A percentile compares a stretch with the other conserved stretches of the same genome.
Conservation (phyloP, 768 basidiomycete genomes). For the Suillus clintonianus region DNA sequence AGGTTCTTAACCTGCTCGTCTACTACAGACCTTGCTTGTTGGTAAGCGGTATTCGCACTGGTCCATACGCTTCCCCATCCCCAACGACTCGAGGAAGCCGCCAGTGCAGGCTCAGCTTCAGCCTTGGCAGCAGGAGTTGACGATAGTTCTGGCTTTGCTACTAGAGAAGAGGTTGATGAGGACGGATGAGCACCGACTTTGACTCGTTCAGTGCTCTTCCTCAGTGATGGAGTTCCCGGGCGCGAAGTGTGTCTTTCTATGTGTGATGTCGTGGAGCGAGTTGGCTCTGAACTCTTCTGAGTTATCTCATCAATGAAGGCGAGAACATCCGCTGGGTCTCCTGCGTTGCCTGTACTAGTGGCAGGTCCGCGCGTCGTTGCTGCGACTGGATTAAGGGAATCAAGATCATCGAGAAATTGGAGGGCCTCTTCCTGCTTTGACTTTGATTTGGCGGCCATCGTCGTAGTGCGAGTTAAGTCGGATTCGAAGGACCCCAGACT, state of each 20-base stretch:
- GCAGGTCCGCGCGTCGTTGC: slow-evolving; percentile 21
- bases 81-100: slow-evolving; percentile 46
- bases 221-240: slow-evolving; percentile 67
- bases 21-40: slow-evolving; percentile 84
- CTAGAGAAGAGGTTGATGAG: slow-evolving; percentile 47
- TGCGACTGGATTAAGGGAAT: slow-evolving; percentile 65
- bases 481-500: not conserved
- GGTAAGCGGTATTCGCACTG: slow-evolving; percentile 80
- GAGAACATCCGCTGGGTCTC: slow-evolving; percentile 80
- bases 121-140: slow-evolving; percentile 23
- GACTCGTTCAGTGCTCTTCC: slow-evolving; percentile 78
- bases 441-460: slow-evolving; percentile 54
- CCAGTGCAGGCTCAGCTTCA: slow-evolving; percentile 17
- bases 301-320: slow-evolving; percentile 96
- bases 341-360: slow-evolving; percentile 41
- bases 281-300: slow-evolving; percentile 83
- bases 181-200: slow-evolving; percentile 53
- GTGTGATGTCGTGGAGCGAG: slow-evolving; percentile 55
- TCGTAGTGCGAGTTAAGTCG: not conserved
- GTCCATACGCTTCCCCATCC: slow-evolving; percentile 93
- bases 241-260: slow-evolving; percentile 62
- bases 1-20: slow-evolving; percentile 93
- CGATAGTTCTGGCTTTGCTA: slow-evolving; percentile 25
- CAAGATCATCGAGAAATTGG: slow-evolving; percentile 92
- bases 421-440: slow-evolving; percentile 88